These are phyloP conservation scores for Pseudogymnoascus sp. DNA, from an alignment of 2,329 filamentous ascomycete species.

Conservation along the genomic window DNA sequence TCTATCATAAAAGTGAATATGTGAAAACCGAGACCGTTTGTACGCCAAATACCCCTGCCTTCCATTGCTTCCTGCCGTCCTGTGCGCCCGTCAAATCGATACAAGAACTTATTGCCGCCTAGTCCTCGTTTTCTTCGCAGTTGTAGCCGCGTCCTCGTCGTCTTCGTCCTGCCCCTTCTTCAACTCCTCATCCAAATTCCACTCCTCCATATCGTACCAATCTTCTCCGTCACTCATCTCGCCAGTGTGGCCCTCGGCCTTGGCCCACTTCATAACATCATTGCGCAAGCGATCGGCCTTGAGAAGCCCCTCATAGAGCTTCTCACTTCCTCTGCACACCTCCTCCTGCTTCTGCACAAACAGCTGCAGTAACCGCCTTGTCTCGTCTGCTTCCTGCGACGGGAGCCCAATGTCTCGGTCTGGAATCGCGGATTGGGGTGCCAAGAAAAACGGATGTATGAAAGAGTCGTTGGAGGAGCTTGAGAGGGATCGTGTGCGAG, in stretches of 20 bases:
- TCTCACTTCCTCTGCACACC: slow-evolving; percentile 62
- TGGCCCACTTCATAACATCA: slow-evolving; percentile 66
- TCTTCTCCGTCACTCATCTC: slow-evolving; percentile 79
- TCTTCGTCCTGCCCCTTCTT: slow-evolving; percentile 79
- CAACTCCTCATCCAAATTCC: slow-evolving; percentile 65
- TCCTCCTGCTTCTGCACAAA: slow-evolving; percentile 86
- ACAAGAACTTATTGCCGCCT: slow-evolving; percentile 27
- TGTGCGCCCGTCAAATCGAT: background rate
- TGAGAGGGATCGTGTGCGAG: slow-evolving; percentile 29
- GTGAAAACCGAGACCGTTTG: background rate
- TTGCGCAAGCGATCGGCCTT: slow-evolving; percentile 65
- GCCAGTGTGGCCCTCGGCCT: slow-evolving; percentile 67
- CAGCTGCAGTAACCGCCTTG: slow-evolving; percentile 63
- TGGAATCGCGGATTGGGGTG: slow-evolving; percentile 53
- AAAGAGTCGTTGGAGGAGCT: slow-evolving; percentile 44
- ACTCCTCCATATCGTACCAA: slow-evolving; percentile 79
- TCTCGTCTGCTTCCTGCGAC: slow-evolving; percentile 67
- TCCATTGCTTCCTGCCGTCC: background rate
- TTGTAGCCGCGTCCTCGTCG: slow-evolving; percentile 58
- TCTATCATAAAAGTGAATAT: slow-evolving; percentile 5
- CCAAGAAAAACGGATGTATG: slow-evolving; percentile 68
- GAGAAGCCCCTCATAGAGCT: slow-evolving; percentile 63
- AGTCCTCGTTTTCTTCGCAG: slow-evolving; percentile 43
- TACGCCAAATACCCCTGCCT: background rate
- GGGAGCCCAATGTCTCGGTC: slow-evolving; percentile 69